Conservation (phyloP, 129 eudicot genomes). For the sunflower (Helianthus annuus) region HanXRQr2.0-SUNRISE NC_035440.2:2205543-2206042, state of each 20-base stretch:
- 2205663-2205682: no score
- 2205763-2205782: background rate
- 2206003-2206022: constrained; percentile 31
- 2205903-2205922: background rate
- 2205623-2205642: no score
- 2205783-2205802: background rate
- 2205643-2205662: no score
- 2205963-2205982: background rate
- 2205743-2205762: background rate
- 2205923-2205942: background rate
- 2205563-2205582: background rate
- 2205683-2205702: no score
- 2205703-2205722: no score
- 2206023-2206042: constrained; percentile 33
- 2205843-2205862: background rate
- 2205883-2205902: no score
- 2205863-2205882: no score
- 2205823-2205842: constrained; percentile 12
- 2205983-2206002: constrained; percentile 8
- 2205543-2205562: no score
- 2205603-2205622: background rate
- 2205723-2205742: no score
- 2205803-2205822: background rate
- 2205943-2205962: no score
- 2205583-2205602: constrained; percentile 1